Percentiles rank a stretch among this genome's conserved stretches.
phyloP scores from a whole-genome alignment of 306 rosid species.

The Leucaena leucocephala region DNA sequence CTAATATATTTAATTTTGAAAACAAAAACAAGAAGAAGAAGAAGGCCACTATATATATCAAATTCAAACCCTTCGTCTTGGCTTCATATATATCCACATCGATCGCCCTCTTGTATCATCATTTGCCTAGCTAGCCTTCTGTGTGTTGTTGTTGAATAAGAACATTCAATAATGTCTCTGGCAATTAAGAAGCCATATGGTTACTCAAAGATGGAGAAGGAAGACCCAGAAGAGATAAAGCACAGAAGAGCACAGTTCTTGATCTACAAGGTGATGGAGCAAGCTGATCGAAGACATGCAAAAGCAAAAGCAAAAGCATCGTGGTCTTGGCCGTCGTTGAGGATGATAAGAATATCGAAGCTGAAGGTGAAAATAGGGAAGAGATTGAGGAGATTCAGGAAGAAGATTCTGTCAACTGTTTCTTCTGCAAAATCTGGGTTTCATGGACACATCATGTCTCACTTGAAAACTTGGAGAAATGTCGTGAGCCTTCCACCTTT shows the following conservation, averaged over 20 bases:
- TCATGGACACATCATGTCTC: slow-evolving; percentile 9
- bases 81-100: background rate
- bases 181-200: slow-evolving; percentile 28
- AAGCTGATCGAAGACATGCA: slow-evolving; percentile 40
- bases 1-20: too few relatives aligned
- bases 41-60: slow-evolving; percentile 13
- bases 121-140: background rate
- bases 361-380: slow-evolving; percentile 76
- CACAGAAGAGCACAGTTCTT: slow-evolving; percentile 79
- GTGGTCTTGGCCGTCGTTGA: slow-evolving; percentile 46
- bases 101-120: background rate
- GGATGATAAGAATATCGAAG: slow-evolving; percentile 62
- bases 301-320: slow-evolving; percentile 36
- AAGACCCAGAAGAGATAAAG: slow-evolving; percentile 70
- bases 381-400: slow-evolving; percentile 68
- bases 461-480: slow-evolving; percentile 54
- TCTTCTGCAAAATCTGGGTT: slow-evolving; percentile 53
- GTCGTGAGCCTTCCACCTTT: background rate
- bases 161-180: slow-evolving; percentile 41
- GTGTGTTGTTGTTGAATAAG: background rate
- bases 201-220: slow-evolving; percentile 75
- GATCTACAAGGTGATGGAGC: slow-evolving; percentile 69
- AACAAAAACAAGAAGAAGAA: too few relatives aligned
- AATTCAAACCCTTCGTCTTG: background rate
- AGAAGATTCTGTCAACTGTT: slow-evolving; percentile 47